These are phyloP conservation scores for Colletotrichum godetiae DNA, from an alignment of 2,329 filamentous ascomycete genomes.

Conservation along the genomic window DNA sequence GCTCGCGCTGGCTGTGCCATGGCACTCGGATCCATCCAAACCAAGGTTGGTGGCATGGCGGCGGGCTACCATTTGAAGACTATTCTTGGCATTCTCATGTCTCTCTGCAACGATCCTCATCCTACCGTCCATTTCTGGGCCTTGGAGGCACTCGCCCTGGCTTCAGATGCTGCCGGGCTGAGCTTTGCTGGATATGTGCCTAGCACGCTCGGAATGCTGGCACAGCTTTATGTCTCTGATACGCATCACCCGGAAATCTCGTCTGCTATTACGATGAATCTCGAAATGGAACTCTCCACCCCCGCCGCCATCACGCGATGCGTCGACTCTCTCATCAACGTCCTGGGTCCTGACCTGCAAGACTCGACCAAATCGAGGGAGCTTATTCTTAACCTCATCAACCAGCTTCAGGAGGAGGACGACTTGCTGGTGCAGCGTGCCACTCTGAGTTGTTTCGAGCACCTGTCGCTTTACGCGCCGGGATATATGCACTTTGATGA, in stretches of 20 bases:
- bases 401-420: slow-evolving; percentile 77
- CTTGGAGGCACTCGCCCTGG: slow-evolving; percentile 85
- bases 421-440: slow-evolving; percentile 78
- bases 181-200: slow-evolving; percentile 93
- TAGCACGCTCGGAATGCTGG: slow-evolving; percentile 91
- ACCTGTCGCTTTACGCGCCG: slow-evolving; percentile 91
- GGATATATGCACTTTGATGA: slow-evolving; percentile 84
- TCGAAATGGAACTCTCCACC: slow-evolving; percentile 87
- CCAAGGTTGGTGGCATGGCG: slow-evolving; percentile 96
- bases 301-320: slow-evolving; percentile 86
- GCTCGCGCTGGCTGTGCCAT: slow-evolving; percentile 94
- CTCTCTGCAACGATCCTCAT: slow-evolving; percentile 93
- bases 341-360: slow-evolving; percentile 93
- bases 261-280: slow-evolving; percentile 86
- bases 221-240: slow-evolving; percentile 91
- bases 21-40: slow-evolving; percentile 92
- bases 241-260: slow-evolving; percentile 88
- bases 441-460: slow-evolving; percentile 86
- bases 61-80: slow-evolving; percentile 96
- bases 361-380: slow-evolving; percentile 93
- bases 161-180: slow-evolving; percentile 91
- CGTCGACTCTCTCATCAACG: slow-evolving; percentile 95
- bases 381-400: slow-evolving; percentile 87
- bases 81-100: slow-evolving; percentile 98
- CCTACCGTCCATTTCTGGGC: slow-evolving; percentile 98